Evolutionary conservation across 2,329 filamentous ascomycete species (phyloP), one percentile per base, ranked within the genome.

Genomic region (Aspergillus ruber): DNA sequence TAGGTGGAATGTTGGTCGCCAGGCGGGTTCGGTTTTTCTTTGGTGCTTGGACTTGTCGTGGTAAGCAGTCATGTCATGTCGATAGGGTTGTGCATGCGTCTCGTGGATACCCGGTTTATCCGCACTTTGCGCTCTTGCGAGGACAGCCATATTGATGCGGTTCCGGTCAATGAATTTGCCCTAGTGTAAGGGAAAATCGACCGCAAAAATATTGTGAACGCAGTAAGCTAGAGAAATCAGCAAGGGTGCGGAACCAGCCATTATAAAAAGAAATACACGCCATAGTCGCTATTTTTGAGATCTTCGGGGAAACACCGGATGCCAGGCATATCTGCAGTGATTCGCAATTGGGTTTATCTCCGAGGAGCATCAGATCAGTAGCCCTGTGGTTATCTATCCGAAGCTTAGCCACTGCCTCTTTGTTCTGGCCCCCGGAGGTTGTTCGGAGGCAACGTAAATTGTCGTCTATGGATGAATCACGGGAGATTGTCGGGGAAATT

Each of bases 1-100:
- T 4, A 72, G 45, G 48, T 74, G 71, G 49, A 64, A 72, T 1
- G 55, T 56, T 39, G 66, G 66, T 15, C 57, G 50, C 60, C 59
- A 60, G 43, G 17, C n/a, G 3, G 18, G 38, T 6, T 15, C 6
- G 18, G 20, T 23, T 40, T 18, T 20, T 40, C 12, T 23, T 23
- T 29, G 40, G 1, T 42, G 21, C 23, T 29, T 17, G 21, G 23
- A 25, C 6, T 15, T 8, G 13, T 25, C 12, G 2, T 25, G 23
- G 6, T 25, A n/a, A 9, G 13, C 21, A 4, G 23, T 27, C 23
- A 7, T 29, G 7, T 18, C 21, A 42, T 27, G 18, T 25, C 13
- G 21, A 13, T 9, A 12, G 15, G 23, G 4, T 25, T n/a, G 40
- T n/a, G 33, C 2, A 29, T 13, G 41, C 47, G 40, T 20, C 35